Conservation (phyloP, 129 eudicot genomes). For the Arctium minus region DNA sequence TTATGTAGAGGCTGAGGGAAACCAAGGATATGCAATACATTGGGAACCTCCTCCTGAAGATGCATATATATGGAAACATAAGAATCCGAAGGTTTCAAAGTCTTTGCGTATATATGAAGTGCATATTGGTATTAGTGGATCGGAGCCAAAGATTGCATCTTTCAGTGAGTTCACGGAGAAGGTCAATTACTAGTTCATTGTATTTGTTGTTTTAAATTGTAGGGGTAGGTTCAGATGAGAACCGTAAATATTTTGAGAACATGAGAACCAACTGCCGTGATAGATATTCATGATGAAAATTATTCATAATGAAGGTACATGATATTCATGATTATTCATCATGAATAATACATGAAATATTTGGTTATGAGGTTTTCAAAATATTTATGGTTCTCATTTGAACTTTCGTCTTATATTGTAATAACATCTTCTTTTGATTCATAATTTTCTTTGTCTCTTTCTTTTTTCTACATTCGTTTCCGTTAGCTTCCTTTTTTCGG, state of each 20-base stretch:
- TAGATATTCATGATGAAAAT: background rate
- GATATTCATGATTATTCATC: no score
- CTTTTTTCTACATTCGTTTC: background rate
- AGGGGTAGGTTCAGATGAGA: background rate
- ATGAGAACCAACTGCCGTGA: background rate
- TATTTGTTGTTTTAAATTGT: conserved; percentile 13
- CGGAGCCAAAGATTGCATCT: conserved; percentile 66
- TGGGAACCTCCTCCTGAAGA: conserved; percentile 97
- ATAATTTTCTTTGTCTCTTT: background rate
- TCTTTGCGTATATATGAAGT: conserved; percentile 93
- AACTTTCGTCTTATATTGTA: background rate
- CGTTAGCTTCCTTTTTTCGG: background rate
- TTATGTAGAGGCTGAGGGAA: conserved; percentile 69
- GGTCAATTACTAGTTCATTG: conserved; percentile 31
- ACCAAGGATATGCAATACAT: conserved; percentile 82
- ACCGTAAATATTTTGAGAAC: background rate
- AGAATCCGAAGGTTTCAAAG: conserved; percentile 62
- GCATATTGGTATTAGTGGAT: conserved; percentile 91
- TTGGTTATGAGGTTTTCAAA: background rate
- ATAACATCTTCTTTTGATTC: background rate
- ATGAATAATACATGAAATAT: background rate
- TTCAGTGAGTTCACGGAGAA: conserved; percentile 67
- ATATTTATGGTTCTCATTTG: background rate
- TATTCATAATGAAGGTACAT: background rate
- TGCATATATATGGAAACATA: conserved; percentile 71